Conservation (phyloP, 176 grass and related monocot species). For the Olyra latifolia region DNA sequence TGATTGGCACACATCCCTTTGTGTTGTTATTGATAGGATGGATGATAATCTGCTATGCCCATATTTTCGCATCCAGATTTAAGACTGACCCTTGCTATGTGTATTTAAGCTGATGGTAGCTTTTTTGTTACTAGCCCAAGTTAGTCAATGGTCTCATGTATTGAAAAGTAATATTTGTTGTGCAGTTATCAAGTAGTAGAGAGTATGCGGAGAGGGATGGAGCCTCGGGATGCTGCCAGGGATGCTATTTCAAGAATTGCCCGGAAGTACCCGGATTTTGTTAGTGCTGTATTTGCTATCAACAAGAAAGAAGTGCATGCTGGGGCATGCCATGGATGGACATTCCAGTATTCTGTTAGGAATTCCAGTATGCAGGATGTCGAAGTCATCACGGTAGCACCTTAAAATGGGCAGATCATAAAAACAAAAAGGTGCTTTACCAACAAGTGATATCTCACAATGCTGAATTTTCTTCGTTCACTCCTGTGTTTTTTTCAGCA, state of each 20-base stretch:
- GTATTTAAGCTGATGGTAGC: not conserved
- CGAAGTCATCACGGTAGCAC: constrained; percentile 63
- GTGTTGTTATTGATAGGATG: not conserved
- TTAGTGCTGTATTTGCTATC: constrained; percentile 74
- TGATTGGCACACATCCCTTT: not conserved
- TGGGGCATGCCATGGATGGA: constrained; percentile 82
- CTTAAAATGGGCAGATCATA: constrained; percentile 25
- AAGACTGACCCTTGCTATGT: not conserved
- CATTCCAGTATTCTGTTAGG: constrained; percentile 81
- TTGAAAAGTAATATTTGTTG: not conserved
- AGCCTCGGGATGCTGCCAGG: constrained; percentile 57
- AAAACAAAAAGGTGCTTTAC: not conserved
- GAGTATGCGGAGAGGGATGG: constrained; percentile 91
- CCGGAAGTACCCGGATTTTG: constrained; percentile 66
- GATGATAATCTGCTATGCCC: not conserved
- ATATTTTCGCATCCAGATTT: not conserved
- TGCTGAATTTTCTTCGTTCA: not conserved
- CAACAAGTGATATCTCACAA: not conserved
- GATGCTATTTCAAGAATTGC: constrained; percentile 90
- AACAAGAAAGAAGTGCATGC: constrained; percentile 63
- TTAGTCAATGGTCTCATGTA: not conserved
- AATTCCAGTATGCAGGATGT: constrained; percentile 77
- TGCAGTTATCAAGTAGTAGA: constrained; percentile 91
- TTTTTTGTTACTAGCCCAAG: not conserved
- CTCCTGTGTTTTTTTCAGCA: not conserved